Percentiles rank a stretch among this genome's conserved stretches.
Evolutionary conservation across 2,329 filamentous ascomycete species (phyloP).

Genomic region (Mycocentrospora acerina): DNA sequence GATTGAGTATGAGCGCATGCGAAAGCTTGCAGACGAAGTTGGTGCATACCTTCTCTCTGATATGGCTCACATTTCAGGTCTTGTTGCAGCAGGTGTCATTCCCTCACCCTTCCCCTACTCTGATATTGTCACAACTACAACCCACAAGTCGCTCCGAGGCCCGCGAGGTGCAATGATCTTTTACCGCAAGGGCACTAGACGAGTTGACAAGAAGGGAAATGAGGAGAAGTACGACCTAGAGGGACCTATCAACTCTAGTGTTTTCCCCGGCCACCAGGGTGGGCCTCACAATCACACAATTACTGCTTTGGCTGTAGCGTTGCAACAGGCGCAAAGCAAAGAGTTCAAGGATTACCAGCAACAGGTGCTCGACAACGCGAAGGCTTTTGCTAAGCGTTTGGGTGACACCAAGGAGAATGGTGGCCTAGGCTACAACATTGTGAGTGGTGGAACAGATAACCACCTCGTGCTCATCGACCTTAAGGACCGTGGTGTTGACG

Average conservation of each 20-base stretch:
- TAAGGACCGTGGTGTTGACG: slow-evolving; percentile 82
- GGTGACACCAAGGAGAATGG: slow-evolving; percentile 70
- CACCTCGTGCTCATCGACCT: slow-evolving; percentile 97
- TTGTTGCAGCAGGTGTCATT: slow-evolving; percentile 90
- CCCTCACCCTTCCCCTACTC: slow-evolving; percentile 90
- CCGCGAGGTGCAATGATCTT: slow-evolving; percentile 99
- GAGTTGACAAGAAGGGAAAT: slow-evolving; percentile 84
- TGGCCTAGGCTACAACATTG: slow-evolving; percentile 85
- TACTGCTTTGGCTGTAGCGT: slow-evolving; percentile 88
- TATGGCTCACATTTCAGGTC: slow-evolving; percentile 98
- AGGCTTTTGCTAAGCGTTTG: slow-evolving; percentile 74
- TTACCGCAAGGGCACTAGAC: slow-evolving; percentile 95
- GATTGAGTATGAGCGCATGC: slow-evolving; percentile 96
- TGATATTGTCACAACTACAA: slow-evolving; percentile 97
- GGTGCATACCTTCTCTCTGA: slow-evolving; percentile 95
- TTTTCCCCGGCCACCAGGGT: slow-evolving; percentile 98
- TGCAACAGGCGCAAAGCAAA: slow-evolving; percentile 86
- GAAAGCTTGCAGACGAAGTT: slow-evolving; percentile 89
- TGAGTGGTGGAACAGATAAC: slow-evolving; percentile 93
- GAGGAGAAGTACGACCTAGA: slow-evolving; percentile 95
- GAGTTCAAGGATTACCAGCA: slow-evolving; percentile 96
- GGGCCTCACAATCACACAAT: slow-evolving; percentile 99
- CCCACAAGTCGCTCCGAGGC: slow-evolving; percentile 97
- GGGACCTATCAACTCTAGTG: slow-evolving; percentile 95
- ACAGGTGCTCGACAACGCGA: slow-evolving; percentile 89